phyloP scores from a whole-genome alignment of 768 basidiomycete genomes.

The Lentinula edodes region DNA sequence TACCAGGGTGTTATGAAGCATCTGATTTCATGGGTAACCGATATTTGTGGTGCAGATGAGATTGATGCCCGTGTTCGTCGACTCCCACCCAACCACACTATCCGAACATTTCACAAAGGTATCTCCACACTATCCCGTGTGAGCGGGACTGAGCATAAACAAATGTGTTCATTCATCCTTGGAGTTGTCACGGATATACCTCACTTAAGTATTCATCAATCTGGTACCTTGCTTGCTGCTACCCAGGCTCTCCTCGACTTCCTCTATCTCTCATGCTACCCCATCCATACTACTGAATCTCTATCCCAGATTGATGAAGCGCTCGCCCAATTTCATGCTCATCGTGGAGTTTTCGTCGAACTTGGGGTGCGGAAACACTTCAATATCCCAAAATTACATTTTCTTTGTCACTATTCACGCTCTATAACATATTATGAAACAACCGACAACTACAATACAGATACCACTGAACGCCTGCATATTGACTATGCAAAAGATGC shows the following conservation, averaged over 20 bases:
- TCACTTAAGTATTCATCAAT: neutral
- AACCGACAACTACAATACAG: too few relatives aligned
- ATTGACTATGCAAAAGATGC: too few relatives aligned
- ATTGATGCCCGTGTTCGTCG: too few relatives aligned
- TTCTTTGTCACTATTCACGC: too few relatives aligned
- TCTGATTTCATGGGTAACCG: too few relatives aligned
- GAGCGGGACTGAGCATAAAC: constrained; percentile 19
- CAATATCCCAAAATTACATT: constrained; percentile 11
- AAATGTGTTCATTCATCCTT: constrained; percentile 10
- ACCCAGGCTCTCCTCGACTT: too few relatives aligned
- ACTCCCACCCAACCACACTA: too few relatives aligned
- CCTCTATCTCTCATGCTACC: constrained; percentile 19
- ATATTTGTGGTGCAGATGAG: too few relatives aligned
- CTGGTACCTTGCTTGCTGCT: constrained; percentile 11
- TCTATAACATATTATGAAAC: too few relatives aligned
- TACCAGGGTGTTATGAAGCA: constrained; percentile 11
- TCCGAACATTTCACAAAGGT: neutral
- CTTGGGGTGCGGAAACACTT: constrained; percentile 20
- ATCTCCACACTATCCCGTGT: constrained; percentile 20
- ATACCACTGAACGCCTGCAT: too few relatives aligned
- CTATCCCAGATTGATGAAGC: constrained; percentile 16
- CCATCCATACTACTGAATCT: constrained; percentile 17
- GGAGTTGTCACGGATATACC: constrained; percentile 16
- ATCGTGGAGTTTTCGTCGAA: constrained; percentile 24
- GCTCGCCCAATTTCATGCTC: constrained; percentile 22